Conservation (phyloP, 2,329 filamentous ascomycete genomes). For the Sporothrix sp. region DNA sequence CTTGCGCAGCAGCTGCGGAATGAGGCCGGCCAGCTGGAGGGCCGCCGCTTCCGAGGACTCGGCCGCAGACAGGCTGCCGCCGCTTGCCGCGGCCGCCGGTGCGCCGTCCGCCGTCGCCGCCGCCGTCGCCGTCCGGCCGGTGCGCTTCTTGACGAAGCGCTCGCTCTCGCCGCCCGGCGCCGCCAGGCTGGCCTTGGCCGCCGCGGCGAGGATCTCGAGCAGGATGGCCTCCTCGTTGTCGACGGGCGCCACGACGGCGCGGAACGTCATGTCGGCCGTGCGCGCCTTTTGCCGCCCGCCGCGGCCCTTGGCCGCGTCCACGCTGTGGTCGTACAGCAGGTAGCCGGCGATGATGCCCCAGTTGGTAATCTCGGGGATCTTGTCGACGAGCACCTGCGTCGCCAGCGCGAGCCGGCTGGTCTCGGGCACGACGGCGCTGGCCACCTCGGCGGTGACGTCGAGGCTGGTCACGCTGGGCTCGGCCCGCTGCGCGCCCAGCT, state of each 20-base stretch:
- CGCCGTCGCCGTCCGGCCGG: constrained; percentile 39
- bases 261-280: constrained; percentile 51
- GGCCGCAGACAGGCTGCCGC: constrained; percentile 18
- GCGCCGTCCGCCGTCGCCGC: not conserved
- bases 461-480: constrained; percentile 24
- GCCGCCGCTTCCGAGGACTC: constrained; percentile 72
- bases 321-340: constrained; percentile 82
- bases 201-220: constrained; percentile 75
- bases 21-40: constrained; percentile 63
- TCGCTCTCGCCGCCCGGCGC: constrained; percentile 54
- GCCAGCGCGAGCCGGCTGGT: constrained; percentile 72
- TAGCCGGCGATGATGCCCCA: constrained; percentile 90
- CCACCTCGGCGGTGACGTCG: constrained; percentile 29
- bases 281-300: constrained; percentile 19
- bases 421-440: constrained; percentile 53
- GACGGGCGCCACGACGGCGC: constrained; percentile 61
- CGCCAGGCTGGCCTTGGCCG: constrained; percentile 66
- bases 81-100: not conserved
- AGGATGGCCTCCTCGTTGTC: constrained; percentile 74
- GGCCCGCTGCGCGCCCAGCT: constrained; percentile 41
- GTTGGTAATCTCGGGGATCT: constrained; percentile 66
- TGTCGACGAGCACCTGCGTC: constrained; percentile 75
- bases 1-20: constrained; percentile 82
- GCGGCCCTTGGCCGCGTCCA: constrained; percentile 31
- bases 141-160: constrained; percentile 46